A percentile compares a stretch with the other conserved stretches of the same genome.
Conservation (phyloP, 352 stramenopile species). For the Globisporangium perplexum region DNA sequence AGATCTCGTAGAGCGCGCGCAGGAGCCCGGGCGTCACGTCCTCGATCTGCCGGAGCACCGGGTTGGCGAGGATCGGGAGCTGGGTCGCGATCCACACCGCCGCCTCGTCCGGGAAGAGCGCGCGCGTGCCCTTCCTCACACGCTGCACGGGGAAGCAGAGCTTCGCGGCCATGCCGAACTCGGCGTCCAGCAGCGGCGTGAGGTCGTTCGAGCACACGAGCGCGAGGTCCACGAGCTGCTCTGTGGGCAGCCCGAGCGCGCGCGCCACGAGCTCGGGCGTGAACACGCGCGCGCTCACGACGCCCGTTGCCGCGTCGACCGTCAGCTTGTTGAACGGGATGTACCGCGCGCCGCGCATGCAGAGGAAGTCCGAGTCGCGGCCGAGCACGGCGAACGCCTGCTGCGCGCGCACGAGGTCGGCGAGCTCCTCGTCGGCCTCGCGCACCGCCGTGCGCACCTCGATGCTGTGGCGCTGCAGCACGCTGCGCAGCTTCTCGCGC, state of each 20-base stretch:
- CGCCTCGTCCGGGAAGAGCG: slow-evolving; percentile 39
- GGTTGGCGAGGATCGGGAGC: slow-evolving; percentile 53
- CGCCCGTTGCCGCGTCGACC: slow-evolving; percentile 19
- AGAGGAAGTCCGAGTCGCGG: slow-evolving; percentile 88
- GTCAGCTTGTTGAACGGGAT: slow-evolving; percentile 61
- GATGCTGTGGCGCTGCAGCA: slow-evolving; percentile 47
- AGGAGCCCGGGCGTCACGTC: slow-evolving; percentile 34
- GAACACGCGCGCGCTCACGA: slow-evolving; percentile 71
- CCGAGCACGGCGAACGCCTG: slow-evolving; percentile 60
- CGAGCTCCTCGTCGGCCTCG: slow-evolving; percentile 79
- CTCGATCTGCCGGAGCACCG: slow-evolving; percentile 40
- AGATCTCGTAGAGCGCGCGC: slow-evolving; percentile 59
- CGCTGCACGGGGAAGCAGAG: slow-evolving; percentile 58
- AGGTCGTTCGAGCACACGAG: slow-evolving; percentile 88
- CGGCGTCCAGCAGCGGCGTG: slow-evolving; percentile 55
- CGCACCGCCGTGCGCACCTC: slow-evolving; percentile 42
- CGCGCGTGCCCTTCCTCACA: slow-evolving; percentile 17
- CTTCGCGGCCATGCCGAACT: slow-evolving; percentile 45
- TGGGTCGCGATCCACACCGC: slow-evolving; percentile 52
- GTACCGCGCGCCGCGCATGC: slow-evolving; percentile 78
- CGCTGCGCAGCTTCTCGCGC: slow-evolving; percentile 53
- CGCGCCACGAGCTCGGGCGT: slow-evolving; percentile 52
- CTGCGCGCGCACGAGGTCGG: slow-evolving; percentile 44
- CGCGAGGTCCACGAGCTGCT: slow-evolving; percentile 80
- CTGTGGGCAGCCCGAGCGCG: slow-evolving; percentile 45